Evolutionary conservation across 208 protist species (phyloP).

Genomic region (Phytomonas sp.): DNA sequence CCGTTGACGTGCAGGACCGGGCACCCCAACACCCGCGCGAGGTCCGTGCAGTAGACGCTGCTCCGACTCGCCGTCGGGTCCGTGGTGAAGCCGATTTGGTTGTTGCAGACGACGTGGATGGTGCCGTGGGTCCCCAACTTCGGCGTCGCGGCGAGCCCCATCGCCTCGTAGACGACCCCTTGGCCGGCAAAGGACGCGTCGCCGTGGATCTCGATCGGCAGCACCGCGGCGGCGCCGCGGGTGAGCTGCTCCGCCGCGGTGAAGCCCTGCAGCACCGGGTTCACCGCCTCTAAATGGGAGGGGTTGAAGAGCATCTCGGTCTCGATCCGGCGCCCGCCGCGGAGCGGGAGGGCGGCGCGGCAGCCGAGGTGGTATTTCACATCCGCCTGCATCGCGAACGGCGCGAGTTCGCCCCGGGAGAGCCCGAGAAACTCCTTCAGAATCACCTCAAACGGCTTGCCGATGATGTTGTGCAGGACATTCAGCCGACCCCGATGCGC

Average conservation of each 20-base stretch:
- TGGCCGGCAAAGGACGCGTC: constrained; percentile 98
- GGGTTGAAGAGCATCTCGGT: constrained; percentile 97
- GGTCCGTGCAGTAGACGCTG: constrained; percentile 96
- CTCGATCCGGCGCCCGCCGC: constrained; percentile 78
- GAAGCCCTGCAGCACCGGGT: constrained; percentile 97
- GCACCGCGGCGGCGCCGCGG: constrained; percentile 28
- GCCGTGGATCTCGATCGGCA: constrained; percentile 95
- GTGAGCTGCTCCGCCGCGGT: constrained; percentile 91
- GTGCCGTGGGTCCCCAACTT: constrained; percentile 95
- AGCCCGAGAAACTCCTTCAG: constrained; percentile 89
- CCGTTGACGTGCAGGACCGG: constrained; percentile 98
- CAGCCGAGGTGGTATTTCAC: constrained; percentile 99
- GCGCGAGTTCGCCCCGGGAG: constrained; percentile 47
- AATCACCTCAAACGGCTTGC: constrained; percentile 92
- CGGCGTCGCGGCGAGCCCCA: constrained; percentile 90
- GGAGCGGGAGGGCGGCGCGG: constrained; percentile 54
- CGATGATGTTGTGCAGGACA: constrained; percentile 95
- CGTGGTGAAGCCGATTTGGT: constrained; percentile 99
- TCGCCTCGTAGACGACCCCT: constrained; percentile 96
- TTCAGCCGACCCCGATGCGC: constrained; percentile 97
- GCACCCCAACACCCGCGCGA: constrained; percentile 91
- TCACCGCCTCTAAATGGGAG: constrained; percentile 98
- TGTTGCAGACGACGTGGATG: constrained; percentile 98
- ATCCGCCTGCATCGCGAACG: constrained; percentile 94
- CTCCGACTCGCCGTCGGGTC: constrained; percentile 93